Percentiles rank a stretch among this genome's conserved stretches.
phyloP scores from a whole-genome alignment of 495 filamentous ascomycete genomes.

The Xylaria acuta region DNA sequence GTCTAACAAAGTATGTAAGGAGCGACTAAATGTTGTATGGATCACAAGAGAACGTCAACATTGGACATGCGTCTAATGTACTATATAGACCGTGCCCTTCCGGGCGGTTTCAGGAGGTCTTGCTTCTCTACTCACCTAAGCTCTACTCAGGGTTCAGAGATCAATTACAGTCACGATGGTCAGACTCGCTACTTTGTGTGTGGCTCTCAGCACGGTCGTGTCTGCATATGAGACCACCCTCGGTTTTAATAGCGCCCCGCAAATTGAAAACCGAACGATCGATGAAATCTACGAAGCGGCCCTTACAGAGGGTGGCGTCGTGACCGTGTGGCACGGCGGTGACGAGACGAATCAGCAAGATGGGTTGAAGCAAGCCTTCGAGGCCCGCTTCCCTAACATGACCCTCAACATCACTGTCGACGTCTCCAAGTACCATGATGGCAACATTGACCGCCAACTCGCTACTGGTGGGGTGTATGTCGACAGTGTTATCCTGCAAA shows the following conservation, averaged over 20 bases:
- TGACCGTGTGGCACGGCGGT: conserved; percentile 42
- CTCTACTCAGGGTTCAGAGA: not conserved
- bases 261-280: conserved; percentile 43
- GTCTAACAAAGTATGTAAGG: not conserved
- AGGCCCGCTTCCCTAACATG: conserved; percentile 43
- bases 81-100: conserved; percentile 8
- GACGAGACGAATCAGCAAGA: conserved; percentile 43
- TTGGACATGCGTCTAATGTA: not conserved
- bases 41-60: conserved; percentile 7
- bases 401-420: conserved; percentile 47
- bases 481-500: conserved; percentile 44
- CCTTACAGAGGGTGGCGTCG: conserved; percentile 40
- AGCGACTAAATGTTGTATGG: not conserved
- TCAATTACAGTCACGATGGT: not conserved
- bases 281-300: conserved; percentile 47
- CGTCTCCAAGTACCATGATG: conserved; percentile 48
- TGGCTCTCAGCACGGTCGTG: not conserved
- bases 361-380: conserved; percentile 38
- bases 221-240: conserved; percentile 27
- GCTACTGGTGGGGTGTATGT: conserved; percentile 38
- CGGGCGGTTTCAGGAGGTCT: not conserved
- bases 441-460: conserved; percentile 41
- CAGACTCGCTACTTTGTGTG: not conserved
- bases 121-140: not conserved
- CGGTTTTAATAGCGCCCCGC: conserved; percentile 21